phyloP scores from a whole-genome alignment of 2,329 filamentous ascomycete genomes.

The Penicillium sp. region DNA sequence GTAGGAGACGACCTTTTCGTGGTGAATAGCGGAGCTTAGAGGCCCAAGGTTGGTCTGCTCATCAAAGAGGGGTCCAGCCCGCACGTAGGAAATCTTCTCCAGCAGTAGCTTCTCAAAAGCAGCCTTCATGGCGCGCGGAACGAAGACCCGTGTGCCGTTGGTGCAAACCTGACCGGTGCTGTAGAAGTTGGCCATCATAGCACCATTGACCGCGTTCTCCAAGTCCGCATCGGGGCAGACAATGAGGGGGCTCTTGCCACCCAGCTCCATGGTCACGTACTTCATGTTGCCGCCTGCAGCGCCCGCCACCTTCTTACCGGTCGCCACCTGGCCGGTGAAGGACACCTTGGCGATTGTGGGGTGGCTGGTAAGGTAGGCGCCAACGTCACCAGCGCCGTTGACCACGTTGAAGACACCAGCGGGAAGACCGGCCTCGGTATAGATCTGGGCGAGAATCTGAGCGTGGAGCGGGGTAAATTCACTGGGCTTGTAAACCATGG shows the following conservation, averaged over 20 bases:
- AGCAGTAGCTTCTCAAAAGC: conserved; percentile 66
- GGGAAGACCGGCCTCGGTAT: conserved; percentile 72
- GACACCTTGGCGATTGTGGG: conserved; percentile 74
- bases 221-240: conserved; percentile 75
- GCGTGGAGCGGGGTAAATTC: conserved; percentile 84
- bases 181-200: conserved; percentile 93
- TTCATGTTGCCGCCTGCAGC: conserved; percentile 76
- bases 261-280: conserved; percentile 87
- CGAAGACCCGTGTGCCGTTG: conserved; percentile 83
- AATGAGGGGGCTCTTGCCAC: conserved; percentile 77
- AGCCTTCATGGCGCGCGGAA: conserved; percentile 61
- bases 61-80: conserved; percentile 69
- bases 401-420: conserved; percentile 83
- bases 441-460: conserved; percentile 69
- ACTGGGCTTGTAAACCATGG: conserved; percentile 86
- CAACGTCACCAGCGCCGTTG: conserved; percentile 73
- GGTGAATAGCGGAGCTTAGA: conserved; percentile 68
- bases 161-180: conserved; percentile 89
- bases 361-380: conserved; percentile 69
- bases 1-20: conserved; percentile 72
- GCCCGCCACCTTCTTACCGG: conserved; percentile 74
- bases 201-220: conserved; percentile 76
- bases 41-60: conserved; percentile 76
- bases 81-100: conserved; percentile 64
- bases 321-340: conserved; percentile 83